Evolutionary conservation across 768 basidiomycete genomes (phyloP), one percentile per base, ranked within the genome.

Genomic region (Filobasidium floriforme): DNA sequence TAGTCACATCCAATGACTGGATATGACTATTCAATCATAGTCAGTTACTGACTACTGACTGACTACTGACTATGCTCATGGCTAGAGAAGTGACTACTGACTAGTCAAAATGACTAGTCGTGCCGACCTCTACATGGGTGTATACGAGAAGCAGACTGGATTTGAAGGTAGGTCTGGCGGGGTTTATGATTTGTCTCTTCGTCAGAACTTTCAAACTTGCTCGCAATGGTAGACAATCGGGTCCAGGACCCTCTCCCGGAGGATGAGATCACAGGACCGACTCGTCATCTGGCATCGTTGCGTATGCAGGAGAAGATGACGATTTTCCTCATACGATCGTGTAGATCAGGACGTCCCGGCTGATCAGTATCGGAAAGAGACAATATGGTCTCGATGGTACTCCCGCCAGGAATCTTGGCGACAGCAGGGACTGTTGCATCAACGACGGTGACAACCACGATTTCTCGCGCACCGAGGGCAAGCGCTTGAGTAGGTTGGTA

Each of bases 401-500:
- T 68, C 66, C 15, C 49, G 66, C 41, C 61, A 62, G 49, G 66
- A 67, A 61, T 62, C 66, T 67, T 62, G 1, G 62, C 66, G 15
- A 64, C 11, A 43, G 69, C 15, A 41, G 63, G 7, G 69, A 70
- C 51, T 70, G 54, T 49, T 70, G 32, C 60, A 55, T 41, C 11
- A 68, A 68, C 55, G 37, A 49, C 18, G 68, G 68, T 4, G 68
- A 68, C 41, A 68, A 68, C 37, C 68, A 68, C 60, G 65, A 68
- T 40, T n/a, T n/a, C n/a, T n/a, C n/a, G n/a, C n/a, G n/a, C n/a
- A n/a, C n/a, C n/a, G n/a, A n/a, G n/a, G n/a, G n/a, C 60, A 65
- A 61, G 63, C 37, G 64, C n/a, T 62, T 65, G 40, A 68, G 61
- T 52, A 18, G 65, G 28, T 26, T 60, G 11, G 68, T 10, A 68